Evolutionary conservation across 805 yeast genomes (phyloP).

Genomic region (Metschnikowia anglica): DNA sequence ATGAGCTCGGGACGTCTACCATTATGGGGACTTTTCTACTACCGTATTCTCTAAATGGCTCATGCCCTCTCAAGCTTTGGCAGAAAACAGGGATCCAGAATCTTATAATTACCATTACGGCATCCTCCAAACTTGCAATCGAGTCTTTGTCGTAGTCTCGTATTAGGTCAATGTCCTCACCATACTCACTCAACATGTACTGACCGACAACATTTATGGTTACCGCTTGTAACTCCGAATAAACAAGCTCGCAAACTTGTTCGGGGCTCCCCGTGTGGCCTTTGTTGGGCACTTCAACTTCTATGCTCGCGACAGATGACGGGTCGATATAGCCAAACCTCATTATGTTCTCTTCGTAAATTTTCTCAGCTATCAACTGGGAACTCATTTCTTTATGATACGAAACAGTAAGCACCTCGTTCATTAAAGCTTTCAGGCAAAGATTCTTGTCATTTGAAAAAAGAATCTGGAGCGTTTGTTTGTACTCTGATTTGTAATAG

Average conservation of each 20-base stretch:
- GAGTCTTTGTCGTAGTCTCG: conserved; percentile 43
- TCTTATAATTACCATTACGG: conserved; percentile 39
- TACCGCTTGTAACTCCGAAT: conserved; percentile 41
- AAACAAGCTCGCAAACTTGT: conserved; percentile 25
- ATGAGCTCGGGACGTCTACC: conserved; percentile 18
- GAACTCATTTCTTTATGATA: conserved; percentile 47
- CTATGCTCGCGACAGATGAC: conserved; percentile 4
- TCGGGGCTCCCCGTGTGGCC: background rate
- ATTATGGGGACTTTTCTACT: conserved; percentile 10
- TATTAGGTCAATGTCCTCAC: conserved; percentile 52
- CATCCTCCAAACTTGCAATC: conserved; percentile 40
- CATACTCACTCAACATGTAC: conserved; percentile 56
- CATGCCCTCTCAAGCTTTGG: conserved; percentile 38
- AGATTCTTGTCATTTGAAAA: conserved; percentile 83
- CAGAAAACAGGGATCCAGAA: conserved; percentile 53
- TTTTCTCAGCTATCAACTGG: conserved; percentile 39
- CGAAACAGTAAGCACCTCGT: conserved; percentile 64
- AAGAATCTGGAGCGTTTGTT: conserved; percentile 49
- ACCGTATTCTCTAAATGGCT: conserved; percentile 21
- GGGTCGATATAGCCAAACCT: conserved; percentile 24
- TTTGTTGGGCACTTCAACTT: conserved; percentile 12
- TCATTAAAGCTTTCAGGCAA: conserved; percentile 72
- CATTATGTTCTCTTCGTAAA: conserved; percentile 36
- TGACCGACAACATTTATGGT: conserved; percentile 48
- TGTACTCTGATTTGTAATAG: conserved; percentile 47